phyloP scores from a whole-genome alignment of 2,329 filamentous ascomycete genomes.

The Cordyceps farinosa region DNA sequence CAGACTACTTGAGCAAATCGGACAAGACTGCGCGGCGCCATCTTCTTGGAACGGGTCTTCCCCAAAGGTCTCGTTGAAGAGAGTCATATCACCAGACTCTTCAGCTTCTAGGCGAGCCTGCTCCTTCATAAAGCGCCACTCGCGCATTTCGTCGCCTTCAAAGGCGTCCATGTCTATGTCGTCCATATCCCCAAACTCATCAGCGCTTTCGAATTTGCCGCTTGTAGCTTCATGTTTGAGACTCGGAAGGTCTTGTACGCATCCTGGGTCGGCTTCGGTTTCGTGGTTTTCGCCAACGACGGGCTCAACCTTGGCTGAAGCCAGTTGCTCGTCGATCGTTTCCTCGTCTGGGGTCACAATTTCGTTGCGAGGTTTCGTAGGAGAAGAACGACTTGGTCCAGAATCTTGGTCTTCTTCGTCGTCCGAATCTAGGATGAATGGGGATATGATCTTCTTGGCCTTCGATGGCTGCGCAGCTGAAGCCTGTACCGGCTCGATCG shows the following conservation, averaged over 20 bases:
- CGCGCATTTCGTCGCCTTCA: slow-evolving; percentile 62
- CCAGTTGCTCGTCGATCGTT: not conserved
- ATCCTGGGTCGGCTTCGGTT: not conserved
- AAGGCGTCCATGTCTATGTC: slow-evolving; percentile 51
- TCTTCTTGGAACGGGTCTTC: slow-evolving; percentile 33
- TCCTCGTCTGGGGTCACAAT: not conserved
- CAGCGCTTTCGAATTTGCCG: slow-evolving; percentile 35
- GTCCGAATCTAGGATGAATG: slow-evolving; percentile 70
- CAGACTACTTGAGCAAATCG: slow-evolving; percentile 70
- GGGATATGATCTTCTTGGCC: slow-evolving; percentile 34
- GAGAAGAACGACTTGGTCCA: not conserved
- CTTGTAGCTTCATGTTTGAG: slow-evolving; percentile 9
- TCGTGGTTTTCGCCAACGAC: not conserved
- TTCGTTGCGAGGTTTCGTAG: not conserved
- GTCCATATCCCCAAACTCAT: slow-evolving; percentile 43
- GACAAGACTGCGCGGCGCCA: slow-evolving; percentile 52
- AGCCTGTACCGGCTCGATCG: slow-evolving; percentile 11
- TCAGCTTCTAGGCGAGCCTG: slow-evolving; percentile 64
- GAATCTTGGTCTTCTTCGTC: slow-evolving; percentile 39
- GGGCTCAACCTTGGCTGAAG: not conserved
- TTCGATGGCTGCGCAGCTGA: slow-evolving; percentile 18
- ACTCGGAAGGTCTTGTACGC: slow-evolving; percentile 9
- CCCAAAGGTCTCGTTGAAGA: slow-evolving; percentile 31
- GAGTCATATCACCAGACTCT: slow-evolving; percentile 43
- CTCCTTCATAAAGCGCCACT: slow-evolving; percentile 70